phyloP scores from a whole-genome alignment of 2,329 filamentous ascomycete species.

The Zasmidium cellare region DNA sequence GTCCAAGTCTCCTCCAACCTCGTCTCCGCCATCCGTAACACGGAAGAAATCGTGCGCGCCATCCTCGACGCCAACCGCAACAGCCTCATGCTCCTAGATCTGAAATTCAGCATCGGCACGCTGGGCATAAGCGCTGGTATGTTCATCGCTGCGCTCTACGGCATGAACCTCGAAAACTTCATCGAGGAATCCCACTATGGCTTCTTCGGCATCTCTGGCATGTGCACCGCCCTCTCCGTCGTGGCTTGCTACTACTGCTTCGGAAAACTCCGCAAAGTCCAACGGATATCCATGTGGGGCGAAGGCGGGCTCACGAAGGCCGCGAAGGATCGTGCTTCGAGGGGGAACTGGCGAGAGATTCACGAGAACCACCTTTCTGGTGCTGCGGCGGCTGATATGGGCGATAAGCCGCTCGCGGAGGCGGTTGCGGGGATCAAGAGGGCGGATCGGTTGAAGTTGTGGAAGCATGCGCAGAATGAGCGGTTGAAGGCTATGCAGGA shows the following conservation, averaged over 20 bases:
- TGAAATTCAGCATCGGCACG: slow-evolving; percentile 94
- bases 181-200: slow-evolving; percentile 91
- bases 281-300: slow-evolving; percentile 84
- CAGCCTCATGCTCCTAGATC: slow-evolving; percentile 92
- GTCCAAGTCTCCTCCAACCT: slow-evolving; percentile 92
- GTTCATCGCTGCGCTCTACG: slow-evolving; percentile 96
- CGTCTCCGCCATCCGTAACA: slow-evolving; percentile 93
- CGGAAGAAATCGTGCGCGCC: slow-evolving; percentile 95
- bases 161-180: slow-evolving; percentile 99
- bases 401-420: slow-evolving; percentile 24
- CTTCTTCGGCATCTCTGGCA: slow-evolving; percentile 72
- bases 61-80: slow-evolving; percentile 98
- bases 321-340: slow-evolving; percentile 23
- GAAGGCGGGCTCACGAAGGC: slow-evolving; percentile 44
- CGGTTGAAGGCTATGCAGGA: slow-evolving; percentile 14
- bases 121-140: slow-evolving; percentile 93
- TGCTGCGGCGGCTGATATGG: neutral
- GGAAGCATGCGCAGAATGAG: slow-evolving; percentile 28
- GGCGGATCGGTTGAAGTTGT: slow-evolving; percentile 28
- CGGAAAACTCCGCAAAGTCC: slow-evolving; percentile 77
- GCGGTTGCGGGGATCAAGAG: slow-evolving; percentile 29
- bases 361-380: slow-evolving; percentile 20
- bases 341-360: slow-evolving; percentile 32
- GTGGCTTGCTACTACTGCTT: slow-evolving; percentile 83
- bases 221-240: slow-evolving; percentile 71